Conservation (phyloP, 1,284 basidiomycete species). For the Marasmius sp. region DNA sequence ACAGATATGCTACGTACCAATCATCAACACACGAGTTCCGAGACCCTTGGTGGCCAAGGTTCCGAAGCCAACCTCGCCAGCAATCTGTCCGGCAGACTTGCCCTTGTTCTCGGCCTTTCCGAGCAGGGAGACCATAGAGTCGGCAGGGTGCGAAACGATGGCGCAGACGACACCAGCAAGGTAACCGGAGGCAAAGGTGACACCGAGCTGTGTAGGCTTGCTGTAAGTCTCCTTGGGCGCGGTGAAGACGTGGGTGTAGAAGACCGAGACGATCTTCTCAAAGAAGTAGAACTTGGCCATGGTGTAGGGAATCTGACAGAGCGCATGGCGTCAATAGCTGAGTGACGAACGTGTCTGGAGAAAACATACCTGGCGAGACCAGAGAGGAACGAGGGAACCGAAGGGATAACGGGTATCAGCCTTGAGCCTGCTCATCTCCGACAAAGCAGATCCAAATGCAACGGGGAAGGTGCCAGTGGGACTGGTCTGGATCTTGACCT, state of each 20-base stretch:
- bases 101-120: conserved; percentile 77
- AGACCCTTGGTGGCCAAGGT: conserved; percentile 77
- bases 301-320: conserved; percentile 75
- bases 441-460: conserved; percentile 66
- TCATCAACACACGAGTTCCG: conserved; percentile 61
- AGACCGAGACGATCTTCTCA: conserved; percentile 74
- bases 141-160: conserved; percentile 81
- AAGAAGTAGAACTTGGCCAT: conserved; percentile 90
- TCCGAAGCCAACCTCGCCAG: conserved; percentile 61
- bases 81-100: conserved; percentile 67
- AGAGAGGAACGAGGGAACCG: conserved; percentile 77
- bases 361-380: conserved; percentile 72
- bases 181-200: conserved; percentile 82
- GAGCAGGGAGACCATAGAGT: conserved; percentile 77
- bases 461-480: conserved; percentile 72
- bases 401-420: conserved; percentile 77
- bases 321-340: neutral
- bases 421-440: conserved; percentile 62
- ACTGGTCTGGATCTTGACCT: conserved; percentile 84
- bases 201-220: conserved; percentile 73
- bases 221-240: conserved; percentile 70
- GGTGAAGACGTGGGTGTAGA: conserved; percentile 77
- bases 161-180: conserved; percentile 82
- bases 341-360: neutral
- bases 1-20: conserved; percentile 21